Base-by-base conservation (phyloP, 2,329 filamentous ascomycete genomes). In the Colletotrichum sp. region DNA sequence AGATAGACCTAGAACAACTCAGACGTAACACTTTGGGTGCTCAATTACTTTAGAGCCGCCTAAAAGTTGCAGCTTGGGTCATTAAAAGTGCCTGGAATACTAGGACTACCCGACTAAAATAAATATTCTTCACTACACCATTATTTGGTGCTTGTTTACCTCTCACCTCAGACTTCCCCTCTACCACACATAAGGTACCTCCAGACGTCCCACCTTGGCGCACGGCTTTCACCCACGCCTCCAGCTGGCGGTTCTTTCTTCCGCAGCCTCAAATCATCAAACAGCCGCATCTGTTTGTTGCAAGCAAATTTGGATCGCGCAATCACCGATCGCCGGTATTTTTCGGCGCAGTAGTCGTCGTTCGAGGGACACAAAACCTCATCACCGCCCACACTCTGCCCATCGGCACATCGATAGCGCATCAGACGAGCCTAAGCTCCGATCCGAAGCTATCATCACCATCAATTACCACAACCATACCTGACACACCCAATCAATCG, bases 201-300 rank as follows among this genome's bases (percentile, higher is more conserved):
- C 13, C 10, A 25, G 34, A 48, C 56, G 36, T 70, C 36, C 67
- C 56, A 62, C 67, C 67, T 62, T 52, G n/a, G 32, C 56, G 39
- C 56, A 73, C 70, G 65, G 73, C 73, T 73, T 34, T 52, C 18
- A 39, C 70, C 55, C 69, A 55, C 62, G 32, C 66, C 66, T 39
- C 52, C 66, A 77, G 30, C 66, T 62, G 32, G 34, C 58, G 62
- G 64, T 70, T 74, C 73, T 72, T 71, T 78, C 74, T 77, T 65
- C 56, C 73, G 60, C 65, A 76, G 70, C 74, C 68, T 73, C 66
- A 43, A 73, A 67, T 34, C 64, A 66, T 73, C 71, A 66, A 78
- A 78, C 75, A 68, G 73, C 75, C 77, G 77, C 66, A 72, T 66
- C 66, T 69, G 64, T 48, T 66, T 66, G 60, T 66, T 52, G 34